Evolutionary conservation across 495 filamentous ascomycete species (phyloP).

Genomic region (Mytilinidion resinicola): DNA sequence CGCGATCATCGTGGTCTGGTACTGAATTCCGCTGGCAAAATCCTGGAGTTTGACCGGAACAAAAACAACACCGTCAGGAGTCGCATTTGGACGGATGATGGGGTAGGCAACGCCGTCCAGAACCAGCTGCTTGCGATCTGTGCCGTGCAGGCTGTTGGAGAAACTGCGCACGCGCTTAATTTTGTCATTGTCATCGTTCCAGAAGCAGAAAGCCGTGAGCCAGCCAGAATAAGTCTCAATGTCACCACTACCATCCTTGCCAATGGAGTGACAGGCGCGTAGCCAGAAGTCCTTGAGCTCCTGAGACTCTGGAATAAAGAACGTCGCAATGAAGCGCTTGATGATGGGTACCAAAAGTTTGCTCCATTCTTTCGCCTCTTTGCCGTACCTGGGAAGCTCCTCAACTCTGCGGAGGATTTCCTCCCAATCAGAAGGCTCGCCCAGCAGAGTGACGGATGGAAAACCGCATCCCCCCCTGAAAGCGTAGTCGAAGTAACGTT

Average conservation of each 20-base stretch:
- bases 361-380: conserved; percentile 30
- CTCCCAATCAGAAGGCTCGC: conserved; percentile 40
- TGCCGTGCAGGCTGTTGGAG: background rate
- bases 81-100: background rate
- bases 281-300: conserved; percentile 19
- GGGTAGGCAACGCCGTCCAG: background rate
- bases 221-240: conserved; percentile 6
- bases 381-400: conserved; percentile 36
- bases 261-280: conserved; percentile 11
- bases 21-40: background rate
- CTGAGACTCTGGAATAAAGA: conserved; percentile 7
- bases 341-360: conserved; percentile 11
- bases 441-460: conserved; percentile 46
- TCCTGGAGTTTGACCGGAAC: background rate
- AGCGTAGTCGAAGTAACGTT: conserved; percentile 35
- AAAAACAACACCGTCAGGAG: background rate
- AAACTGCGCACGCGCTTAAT: background rate
- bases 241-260: background rate
- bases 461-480: conserved; percentile 37
- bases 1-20: background rate
- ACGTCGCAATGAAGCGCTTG: conserved; percentile 18
- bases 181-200: background rate
- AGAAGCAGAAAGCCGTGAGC: conserved; percentile 21
- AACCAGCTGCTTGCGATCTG: background rate
- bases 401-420: conserved; percentile 34